These are phyloP conservation scores for Fusarium setosum DNA, from an alignment of 2,329 filamentous ascomycete species.

Conservation along the genomic window DNA sequence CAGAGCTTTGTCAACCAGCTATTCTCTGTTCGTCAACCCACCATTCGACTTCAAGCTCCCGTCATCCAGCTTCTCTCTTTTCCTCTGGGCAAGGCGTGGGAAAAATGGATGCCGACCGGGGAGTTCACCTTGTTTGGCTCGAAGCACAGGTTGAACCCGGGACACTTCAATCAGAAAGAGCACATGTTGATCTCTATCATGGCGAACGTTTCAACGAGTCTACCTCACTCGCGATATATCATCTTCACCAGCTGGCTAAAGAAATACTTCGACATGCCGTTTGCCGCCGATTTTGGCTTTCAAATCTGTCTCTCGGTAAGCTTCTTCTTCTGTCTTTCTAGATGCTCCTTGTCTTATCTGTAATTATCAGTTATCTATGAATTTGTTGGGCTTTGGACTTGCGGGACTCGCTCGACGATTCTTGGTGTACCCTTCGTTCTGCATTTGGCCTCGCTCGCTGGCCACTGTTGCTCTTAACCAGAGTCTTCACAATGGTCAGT, in stretches of 20 bases:
- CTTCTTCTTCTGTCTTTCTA: fast-evolving
- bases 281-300: constrained; percentile 42
- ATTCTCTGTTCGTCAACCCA: constrained; percentile 64
- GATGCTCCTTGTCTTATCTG: fast-evolving
- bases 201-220: constrained; percentile 38
- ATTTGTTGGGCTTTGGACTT: constrained; percentile 65
- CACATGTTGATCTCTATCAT: constrained; percentile 70
- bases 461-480: constrained; percentile 37
- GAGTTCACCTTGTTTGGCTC: constrained; percentile 55
- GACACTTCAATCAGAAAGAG: constrained; percentile 68
- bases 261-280: constrained; percentile 38
- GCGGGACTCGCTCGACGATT: constrained; percentile 62
- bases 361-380: constrained; percentile 23
- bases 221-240: constrained; percentile 37
- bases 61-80: constrained; percentile 64
- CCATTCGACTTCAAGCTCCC: constrained; percentile 61
- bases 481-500: constrained; percentile 31
- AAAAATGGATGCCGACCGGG: constrained; percentile 57
- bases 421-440: constrained; percentile 58
- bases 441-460: constrained; percentile 49
- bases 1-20: constrained; percentile 64
- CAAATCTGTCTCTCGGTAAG: constrained; percentile 47
- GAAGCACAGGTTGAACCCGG: constrained; percentile 61
- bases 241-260: constrained; percentile 38
- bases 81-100: constrained; percentile 58